These are phyloP conservation scores for Russula sp. DNA, from an alignment of 768 basidiomycete species.

Conservation along the genomic window DNA sequence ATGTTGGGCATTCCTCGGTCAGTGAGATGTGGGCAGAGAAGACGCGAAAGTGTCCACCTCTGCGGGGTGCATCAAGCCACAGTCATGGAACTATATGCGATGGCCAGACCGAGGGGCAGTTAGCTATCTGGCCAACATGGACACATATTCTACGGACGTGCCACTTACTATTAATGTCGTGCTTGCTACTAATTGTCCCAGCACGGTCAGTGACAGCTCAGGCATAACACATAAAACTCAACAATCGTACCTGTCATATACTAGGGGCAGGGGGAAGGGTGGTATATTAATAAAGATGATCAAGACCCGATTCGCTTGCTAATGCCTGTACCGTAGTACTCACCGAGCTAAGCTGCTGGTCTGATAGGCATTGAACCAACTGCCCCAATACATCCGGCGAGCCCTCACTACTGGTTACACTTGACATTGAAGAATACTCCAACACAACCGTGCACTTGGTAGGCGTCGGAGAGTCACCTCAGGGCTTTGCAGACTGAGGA, in stretches of 20 bases:
- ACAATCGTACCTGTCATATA: not conserved
- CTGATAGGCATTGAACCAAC: not conserved
- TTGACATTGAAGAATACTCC: not conserved
- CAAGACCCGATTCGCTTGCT: not conserved
- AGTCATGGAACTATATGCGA: constrained; percentile 10
- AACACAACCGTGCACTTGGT: not conserved
- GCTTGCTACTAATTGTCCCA: not conserved
- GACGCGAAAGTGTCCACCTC: not conserved
- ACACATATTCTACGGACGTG: not conserved
- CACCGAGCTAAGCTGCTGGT: not conserved
- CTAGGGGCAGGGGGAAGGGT: not conserved
- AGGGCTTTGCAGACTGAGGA: too few species aligned
- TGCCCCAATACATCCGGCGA: not conserved
- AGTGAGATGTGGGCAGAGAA: not conserved
- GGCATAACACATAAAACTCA: not conserved
- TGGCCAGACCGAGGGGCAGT: not conserved
- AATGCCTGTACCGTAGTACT: not conserved
- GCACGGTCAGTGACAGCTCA: not conserved
- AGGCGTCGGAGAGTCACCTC: not conserved
- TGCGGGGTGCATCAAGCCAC: not conserved
- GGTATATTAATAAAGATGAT: too few species aligned
- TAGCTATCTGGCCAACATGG: not conserved
- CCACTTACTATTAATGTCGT: constrained; percentile 6
- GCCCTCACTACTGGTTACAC: not conserved
- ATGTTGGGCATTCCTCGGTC: not conserved